Evolutionary conservation across 495 filamentous ascomycete species (phyloP), one percentile per base, ranked within the genome.

Genomic region (Penicillium simplicissimum): DNA sequence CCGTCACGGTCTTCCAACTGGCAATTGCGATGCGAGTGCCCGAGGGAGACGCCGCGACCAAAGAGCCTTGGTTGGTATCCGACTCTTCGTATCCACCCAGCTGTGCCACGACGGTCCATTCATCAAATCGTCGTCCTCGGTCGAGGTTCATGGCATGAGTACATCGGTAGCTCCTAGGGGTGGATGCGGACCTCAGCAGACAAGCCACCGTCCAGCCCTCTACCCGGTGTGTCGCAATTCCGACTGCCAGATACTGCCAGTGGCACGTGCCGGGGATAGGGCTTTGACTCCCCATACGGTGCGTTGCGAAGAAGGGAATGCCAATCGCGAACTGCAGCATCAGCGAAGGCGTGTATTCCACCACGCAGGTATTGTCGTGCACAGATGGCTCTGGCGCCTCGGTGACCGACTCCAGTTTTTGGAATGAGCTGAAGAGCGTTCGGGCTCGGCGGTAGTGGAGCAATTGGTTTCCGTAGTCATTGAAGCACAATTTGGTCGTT

Each of bases 21-120:
- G 75, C 75, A 15, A 78, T 68, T 15, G 79, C 80, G 47, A 84
- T 68, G 1, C 79, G 71, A 35, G 73, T 77, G 7, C 77, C 76
- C 1, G 36, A 48, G 11, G 57, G 63, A 4, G 81, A 82, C 5
- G 74, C 57, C n/a, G 79, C 77, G 28, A 82, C 70, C 31, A 73
- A 67, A 42, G 75, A 77, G 25, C 80, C 81, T 11, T 77, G 64
- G 9, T 76, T 80, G 38, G 70, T 78, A 7, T 48, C 67, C 17
- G 71, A 53, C 48, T 73, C 67, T 49, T 67, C 68, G 52, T 70
- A 82, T 7, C 75, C 81, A 52, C 72, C 77, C 3, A 83, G 74
- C 14, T 73, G 72, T 1, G 76, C 79, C 59, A 78, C 60, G 11
- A 78, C 59, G 15, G 60, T 57, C 78, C 78, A 82, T 7, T 74